These are phyloP conservation scores for Marasmius sp. DNA, from an alignment of 1,284 basidiomycete species.

Conservation along the genomic window DNA sequence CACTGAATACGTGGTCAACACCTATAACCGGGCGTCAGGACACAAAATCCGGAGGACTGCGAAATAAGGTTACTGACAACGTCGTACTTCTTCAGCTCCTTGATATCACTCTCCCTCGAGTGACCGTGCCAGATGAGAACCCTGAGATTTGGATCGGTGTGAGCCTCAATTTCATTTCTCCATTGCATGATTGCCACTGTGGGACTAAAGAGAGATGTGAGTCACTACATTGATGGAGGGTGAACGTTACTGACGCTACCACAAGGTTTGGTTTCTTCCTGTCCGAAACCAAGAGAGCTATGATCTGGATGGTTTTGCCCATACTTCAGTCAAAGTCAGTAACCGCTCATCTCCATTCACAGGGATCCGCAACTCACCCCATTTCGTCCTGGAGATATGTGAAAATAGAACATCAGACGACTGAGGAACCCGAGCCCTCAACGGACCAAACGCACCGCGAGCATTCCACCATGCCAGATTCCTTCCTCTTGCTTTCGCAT, in stretches of 20 bases:
- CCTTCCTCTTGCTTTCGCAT: conserved; percentile 93
- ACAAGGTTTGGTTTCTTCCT: conserved; percentile 84
- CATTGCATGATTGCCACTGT: conserved; percentile 99
- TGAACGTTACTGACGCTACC: conserved; percentile 65
- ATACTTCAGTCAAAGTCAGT: conserved; percentile 55
- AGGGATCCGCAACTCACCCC: conserved; percentile 54
- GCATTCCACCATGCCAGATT: conserved; percentile 89
- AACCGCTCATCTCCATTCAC: conserved; percentile 1
- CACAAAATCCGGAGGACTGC: neutral
- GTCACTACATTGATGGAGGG: neutral
- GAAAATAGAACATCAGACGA: conserved; percentile 10
- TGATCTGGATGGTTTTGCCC: conserved; percentile 99
- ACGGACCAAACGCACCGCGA: conserved; percentile 64
- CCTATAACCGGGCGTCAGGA: conserved; percentile 31
- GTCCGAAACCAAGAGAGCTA: conserved; percentile 85
- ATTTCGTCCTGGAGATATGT: conserved; percentile 72
- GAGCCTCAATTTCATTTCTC: conserved; percentile 90
- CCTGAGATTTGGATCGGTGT: conserved; percentile 72
- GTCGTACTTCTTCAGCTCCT: conserved; percentile 82
- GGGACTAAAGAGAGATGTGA: conserved; percentile 47
- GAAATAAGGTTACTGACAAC: conserved; percentile 53
- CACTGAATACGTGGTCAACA: conserved; percentile 81
- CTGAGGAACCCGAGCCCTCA: neutral
- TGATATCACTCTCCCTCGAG: conserved; percentile 59
- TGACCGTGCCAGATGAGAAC: conserved; percentile 93